Percentiles rank a stretch among this genome's conserved stretches.
Conservation (phyloP, 495 filamentous ascomycete species). For the Penicillium psychrofluorescens region DNA sequence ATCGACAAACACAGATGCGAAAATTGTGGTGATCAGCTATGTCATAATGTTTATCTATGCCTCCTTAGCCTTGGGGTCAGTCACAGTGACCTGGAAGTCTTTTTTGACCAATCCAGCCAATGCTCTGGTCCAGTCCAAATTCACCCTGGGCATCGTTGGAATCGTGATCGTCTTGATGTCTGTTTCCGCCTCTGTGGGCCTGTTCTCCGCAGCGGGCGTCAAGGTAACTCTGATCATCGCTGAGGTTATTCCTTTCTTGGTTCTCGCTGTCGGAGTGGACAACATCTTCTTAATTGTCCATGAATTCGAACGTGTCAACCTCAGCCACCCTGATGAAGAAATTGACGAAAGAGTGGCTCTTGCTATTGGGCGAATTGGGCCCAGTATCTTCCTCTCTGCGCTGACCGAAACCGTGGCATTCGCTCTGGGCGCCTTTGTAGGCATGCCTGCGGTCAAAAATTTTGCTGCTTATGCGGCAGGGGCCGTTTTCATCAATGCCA, state of each 20-base stretch:
- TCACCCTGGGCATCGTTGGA: slow-evolving; percentile 83
- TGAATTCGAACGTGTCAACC: slow-evolving; percentile 91
- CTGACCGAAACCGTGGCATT: slow-evolving; percentile 91
- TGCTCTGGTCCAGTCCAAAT: slow-evolving; percentile 88
- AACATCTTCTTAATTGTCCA: slow-evolving; percentile 99
- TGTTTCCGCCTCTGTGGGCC: slow-evolving; percentile 85
- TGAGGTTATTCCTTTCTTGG: slow-evolving; percentile 96
- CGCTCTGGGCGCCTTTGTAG: slow-evolving; percentile 82
- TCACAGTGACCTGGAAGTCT: slow-evolving; percentile 65
- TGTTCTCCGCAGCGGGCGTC: slow-evolving; percentile 83
- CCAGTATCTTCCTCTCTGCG: slow-evolving; percentile 92
- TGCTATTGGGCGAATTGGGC: slow-evolving; percentile 88
- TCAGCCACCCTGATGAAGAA: slow-evolving; percentile 76
- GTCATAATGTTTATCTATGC: slow-evolving; percentile 98
- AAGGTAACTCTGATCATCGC: slow-evolving; percentile 97
- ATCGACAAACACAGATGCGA: slow-evolving; percentile 94
- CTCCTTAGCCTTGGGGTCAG: slow-evolving; percentile 83
- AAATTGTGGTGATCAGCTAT: slow-evolving; percentile 95
- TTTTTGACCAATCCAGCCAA: slow-evolving; percentile 73
- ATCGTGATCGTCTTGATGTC: slow-evolving; percentile 97
- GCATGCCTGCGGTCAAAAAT: slow-evolving; percentile 95
- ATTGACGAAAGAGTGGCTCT: slow-evolving; percentile 79
- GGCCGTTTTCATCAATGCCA: slow-evolving; percentile 91
- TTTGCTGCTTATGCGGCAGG: slow-evolving; percentile 96
- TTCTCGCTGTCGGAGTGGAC: slow-evolving; percentile 92